phyloP scores from a whole-genome alignment of 768 basidiomycete genomes.

The Amanita rubescens region DNA sequence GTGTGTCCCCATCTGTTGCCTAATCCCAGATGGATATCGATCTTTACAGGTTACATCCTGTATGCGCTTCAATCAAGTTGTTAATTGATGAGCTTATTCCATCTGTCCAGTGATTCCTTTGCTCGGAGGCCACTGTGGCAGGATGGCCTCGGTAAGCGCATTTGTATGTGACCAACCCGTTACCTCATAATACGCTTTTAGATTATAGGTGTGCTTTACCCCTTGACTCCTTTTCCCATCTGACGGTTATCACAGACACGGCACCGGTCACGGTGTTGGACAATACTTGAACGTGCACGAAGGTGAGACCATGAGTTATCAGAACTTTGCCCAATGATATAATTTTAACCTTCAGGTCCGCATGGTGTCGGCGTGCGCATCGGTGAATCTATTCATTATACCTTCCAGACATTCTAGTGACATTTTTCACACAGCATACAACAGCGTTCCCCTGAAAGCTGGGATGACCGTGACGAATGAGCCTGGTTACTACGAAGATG shows the following conservation, averaged over 20 bases:
- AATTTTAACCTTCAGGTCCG: conserved; percentile 29
- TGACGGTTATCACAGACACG: conserved; percentile 43
- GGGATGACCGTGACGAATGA: conserved; percentile 95
- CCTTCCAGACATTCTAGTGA: background rate
- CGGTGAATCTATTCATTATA: conserved; percentile 17
- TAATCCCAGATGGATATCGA: background rate
- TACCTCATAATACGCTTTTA: conserved; percentile 15
- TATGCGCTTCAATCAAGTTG: conserved; percentile 19
- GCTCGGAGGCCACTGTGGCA: conserved; percentile 77
- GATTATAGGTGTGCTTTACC: conserved; percentile 44
- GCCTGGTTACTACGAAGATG: conserved; percentile 90
- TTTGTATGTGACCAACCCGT: conserved; percentile 10
- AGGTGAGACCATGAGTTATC: conserved; percentile 27
- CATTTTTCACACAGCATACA: conserved; percentile 43
- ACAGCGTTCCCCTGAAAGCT: conserved; percentile 61
- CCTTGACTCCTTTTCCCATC: background rate
- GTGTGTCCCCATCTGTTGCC: conserved; percentile 31
- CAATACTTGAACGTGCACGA: conserved; percentile 95
- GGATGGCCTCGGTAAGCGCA: conserved; percentile 68
- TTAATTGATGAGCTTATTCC: background rate
- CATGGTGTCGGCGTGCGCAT: conserved; percentile 59
- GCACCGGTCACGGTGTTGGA: conserved; percentile 93
- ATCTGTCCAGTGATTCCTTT: conserved; percentile 72
- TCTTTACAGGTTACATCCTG: conserved; percentile 45
- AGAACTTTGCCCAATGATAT: background rate